Base-by-base conservation (phyloP, 768 basidiomycete genomes). In the Trametes cubensis region DNA sequence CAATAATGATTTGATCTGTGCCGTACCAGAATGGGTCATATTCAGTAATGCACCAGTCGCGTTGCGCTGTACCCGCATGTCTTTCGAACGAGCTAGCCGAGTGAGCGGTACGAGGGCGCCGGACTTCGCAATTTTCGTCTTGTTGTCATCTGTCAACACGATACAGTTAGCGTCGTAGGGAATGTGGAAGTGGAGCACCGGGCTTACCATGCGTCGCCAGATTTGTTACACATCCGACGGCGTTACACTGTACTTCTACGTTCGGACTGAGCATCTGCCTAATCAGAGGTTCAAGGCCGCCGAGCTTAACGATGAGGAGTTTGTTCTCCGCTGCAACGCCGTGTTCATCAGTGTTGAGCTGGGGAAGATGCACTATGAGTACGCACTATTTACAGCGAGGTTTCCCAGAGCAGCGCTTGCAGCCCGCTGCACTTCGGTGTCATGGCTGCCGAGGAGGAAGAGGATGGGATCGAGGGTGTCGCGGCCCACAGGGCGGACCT, bases 211-310 rank as follows among this genome's bases (percentile, higher is more conserved):
- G 96, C 1, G 96, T 99, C 15, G 97, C 97, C 46, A 99, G 83
- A 74, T 99, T 99, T 18, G 97, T 99, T 53, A 99, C 94, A 72
- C 97, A 99, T 38, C 97, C 97, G 25, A 99, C 97, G 28, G 97
- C 97, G 73, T 99, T 99, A 80, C 97, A 99, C 75, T 98, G 97
- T 2, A 99, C 97, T 73, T 99, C 97, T 44, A 98, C 96, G 71
- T 98, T 99, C 2, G 95, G 95, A 67, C 92, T 94, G 56, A 98
- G 86, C 97, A 99, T 99, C 76, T 99, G 97, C 59, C 95, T 88
- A 69, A 99, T 98, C 68, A 99, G 83, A 50, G 96, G 97, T 74
- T 99, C 97, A 46, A 99, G 85, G 57, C 97, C 97, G 50, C 96
- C 96, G 34, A 99, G 85, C 75, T 95, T 94, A 68, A 99, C 97